A percentile compares a stretch with the other conserved stretches of the same genome.
phyloP scores from a whole-genome alignment of 805 yeast genomes.

The Metschnikowia rubicola region DNA sequence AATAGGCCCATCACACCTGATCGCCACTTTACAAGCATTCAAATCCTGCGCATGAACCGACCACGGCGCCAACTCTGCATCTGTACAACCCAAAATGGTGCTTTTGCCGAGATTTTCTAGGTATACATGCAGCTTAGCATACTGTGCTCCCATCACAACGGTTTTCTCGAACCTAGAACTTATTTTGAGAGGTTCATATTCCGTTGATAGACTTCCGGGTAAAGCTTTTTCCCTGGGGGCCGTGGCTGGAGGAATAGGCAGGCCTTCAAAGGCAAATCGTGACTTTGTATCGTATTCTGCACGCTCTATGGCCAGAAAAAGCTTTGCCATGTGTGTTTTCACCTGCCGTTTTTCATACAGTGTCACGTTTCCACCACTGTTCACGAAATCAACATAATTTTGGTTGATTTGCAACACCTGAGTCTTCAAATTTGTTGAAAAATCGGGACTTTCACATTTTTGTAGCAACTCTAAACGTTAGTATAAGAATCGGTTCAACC shows the following conservation, averaged over 20 bases:
- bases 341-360: constrained; percentile 24
- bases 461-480: not conserved
- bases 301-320: constrained; percentile 22
- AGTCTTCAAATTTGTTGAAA: constrained; percentile 1
- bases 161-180: not conserved
- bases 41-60: constrained; percentile 26
- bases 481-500: not conserved
- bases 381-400: constrained; percentile 3
- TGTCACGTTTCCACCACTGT: constrained; percentile 5
- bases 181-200: constrained; percentile 1
- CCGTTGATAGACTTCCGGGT: not conserved
- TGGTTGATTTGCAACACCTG: constrained; percentile 11
- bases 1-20: constrained; percentile 30
- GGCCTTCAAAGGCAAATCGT: constrained; percentile 28
- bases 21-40: constrained; percentile 12
- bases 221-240: not conserved
- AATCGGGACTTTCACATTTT: not conserved
- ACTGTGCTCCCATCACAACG: constrained; percentile 3
- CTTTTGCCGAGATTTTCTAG: constrained; percentile 6
- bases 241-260: constrained; percentile 20
- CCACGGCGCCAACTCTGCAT: constrained; percentile 8
- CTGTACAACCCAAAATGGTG: constrained; percentile 1
- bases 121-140: constrained; percentile 16
- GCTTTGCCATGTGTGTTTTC: constrained; percentile 15
- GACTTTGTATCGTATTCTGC: constrained; percentile 17